A percentile compares a stretch with the other conserved stretches of the same genome.
Conservation (phyloP, 257 asterid species). For the Salvia splendens region DNA sequence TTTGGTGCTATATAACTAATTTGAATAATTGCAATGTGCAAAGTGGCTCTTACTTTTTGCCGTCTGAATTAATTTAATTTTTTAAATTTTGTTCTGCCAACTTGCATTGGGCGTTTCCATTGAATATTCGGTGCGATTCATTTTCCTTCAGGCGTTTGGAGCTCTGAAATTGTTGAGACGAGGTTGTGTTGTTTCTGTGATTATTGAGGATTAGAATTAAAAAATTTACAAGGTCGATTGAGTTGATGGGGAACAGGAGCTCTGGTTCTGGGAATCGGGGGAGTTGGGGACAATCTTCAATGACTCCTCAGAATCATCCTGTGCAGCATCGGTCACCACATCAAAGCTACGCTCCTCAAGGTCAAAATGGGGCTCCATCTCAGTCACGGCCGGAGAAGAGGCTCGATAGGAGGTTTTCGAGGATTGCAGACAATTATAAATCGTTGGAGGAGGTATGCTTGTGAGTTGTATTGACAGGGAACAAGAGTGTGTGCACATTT, state of each 20-base stretch:
- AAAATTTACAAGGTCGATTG: constrained; percentile 30
- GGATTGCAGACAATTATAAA: constrained; percentile 83
- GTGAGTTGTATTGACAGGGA: not conserved
- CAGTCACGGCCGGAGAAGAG: constrained; percentile 44
- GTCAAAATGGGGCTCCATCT: constrained; percentile 32
- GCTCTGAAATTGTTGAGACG: constrained; percentile 1
- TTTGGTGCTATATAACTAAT: not conserved
- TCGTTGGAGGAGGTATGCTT: constrained; percentile 79
- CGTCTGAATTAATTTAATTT: not conserved
- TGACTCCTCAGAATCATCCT: constrained; percentile 45
- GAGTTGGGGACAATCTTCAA: constrained; percentile 58
- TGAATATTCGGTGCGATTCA: constrained; percentile 25
- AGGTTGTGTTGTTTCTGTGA: constrained; percentile 17
- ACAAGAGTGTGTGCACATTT: constrained; percentile 7
- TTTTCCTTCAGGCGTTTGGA: not conserved
- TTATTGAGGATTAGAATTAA: constrained; percentile 1
- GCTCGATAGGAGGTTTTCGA: constrained; percentile 82
- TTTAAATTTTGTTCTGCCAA: constrained; percentile 2
- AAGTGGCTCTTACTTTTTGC: not conserved
- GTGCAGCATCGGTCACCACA: constrained; percentile 45
- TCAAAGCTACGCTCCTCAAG: constrained; percentile 43
- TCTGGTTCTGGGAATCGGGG: constrained; percentile 52
- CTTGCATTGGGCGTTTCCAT: constrained; percentile 17
- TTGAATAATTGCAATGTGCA: constrained; percentile 3
- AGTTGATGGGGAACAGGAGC: constrained; percentile 77